These are phyloP conservation scores for Lasiodiplodia theobromae DNA, from an alignment of 2,329 filamentous ascomycete species.

Conservation along the genomic window DNA sequence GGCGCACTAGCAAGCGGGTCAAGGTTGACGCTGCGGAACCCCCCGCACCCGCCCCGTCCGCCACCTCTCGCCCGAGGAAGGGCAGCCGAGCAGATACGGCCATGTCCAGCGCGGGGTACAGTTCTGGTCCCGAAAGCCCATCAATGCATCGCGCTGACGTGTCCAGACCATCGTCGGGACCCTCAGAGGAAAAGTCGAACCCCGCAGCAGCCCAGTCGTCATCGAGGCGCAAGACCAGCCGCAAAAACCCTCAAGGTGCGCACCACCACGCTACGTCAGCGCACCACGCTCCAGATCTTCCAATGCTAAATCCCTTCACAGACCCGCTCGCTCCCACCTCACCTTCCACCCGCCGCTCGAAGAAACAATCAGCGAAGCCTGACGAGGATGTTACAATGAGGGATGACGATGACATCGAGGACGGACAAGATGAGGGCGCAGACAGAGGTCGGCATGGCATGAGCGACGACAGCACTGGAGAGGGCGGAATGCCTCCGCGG, in stretches of 20 bases:
- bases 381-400: slow-evolving; percentile 76
- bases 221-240: slow-evolving; percentile 76
- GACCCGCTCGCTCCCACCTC: slow-evolving; percentile 35
- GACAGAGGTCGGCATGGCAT: slow-evolving; percentile 44
- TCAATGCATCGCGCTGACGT: slow-evolving; percentile 36
- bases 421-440: slow-evolving; percentile 50
- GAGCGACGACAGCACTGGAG: slow-evolving; percentile 69
- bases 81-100: slow-evolving; percentile 64
- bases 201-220: slow-evolving; percentile 64
- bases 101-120: slow-evolving; percentile 79
- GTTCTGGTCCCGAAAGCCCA: slow-evolving; percentile 29
- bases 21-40: slow-evolving; percentile 68
- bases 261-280: slow-evolving; percentile 22
- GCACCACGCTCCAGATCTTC: neutral
- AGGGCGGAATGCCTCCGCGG: slow-evolving; percentile 62
- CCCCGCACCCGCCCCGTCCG: slow-evolving; percentile 49
- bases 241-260: slow-evolving; percentile 69
- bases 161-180: slow-evolving; percentile 67
- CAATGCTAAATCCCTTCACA: slow-evolving; percentile 31
- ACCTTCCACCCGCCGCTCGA: slow-evolving; percentile 42
- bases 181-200: slow-evolving; percentile 67
- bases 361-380: slow-evolving; percentile 46
- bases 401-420: slow-evolving; percentile 67
- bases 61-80: slow-evolving; percentile 61
- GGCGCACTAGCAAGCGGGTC: slow-evolving; percentile 55